phyloP scores from a whole-genome alignment of 768 basidiomycete genomes.

The Lentinula raphanica region DNA sequence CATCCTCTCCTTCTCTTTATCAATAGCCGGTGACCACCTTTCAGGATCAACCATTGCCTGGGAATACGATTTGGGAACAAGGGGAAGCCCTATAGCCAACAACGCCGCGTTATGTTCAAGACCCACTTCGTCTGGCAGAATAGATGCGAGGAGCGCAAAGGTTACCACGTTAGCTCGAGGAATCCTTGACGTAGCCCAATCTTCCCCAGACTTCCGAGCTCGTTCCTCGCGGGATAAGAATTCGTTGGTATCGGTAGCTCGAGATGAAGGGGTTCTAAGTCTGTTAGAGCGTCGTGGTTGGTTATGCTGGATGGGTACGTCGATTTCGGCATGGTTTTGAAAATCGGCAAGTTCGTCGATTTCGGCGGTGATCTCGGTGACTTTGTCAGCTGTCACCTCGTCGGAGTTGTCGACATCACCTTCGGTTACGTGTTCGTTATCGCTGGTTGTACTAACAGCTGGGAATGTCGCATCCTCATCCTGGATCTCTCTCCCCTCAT shows the following conservation, averaged over 20 bases:
- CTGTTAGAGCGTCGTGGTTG: background rate
- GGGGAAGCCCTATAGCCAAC: background rate
- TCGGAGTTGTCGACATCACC: conserved; percentile 11
- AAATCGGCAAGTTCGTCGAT: too few species aligned
- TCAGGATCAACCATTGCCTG: background rate
- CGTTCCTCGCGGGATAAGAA: background rate
- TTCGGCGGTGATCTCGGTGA: too few species aligned
- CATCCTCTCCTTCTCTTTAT: background rate
- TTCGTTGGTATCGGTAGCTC: background rate
- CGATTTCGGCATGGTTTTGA: too few species aligned
- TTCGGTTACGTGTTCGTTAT: conserved; percentile 16
- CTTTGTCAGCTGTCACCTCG: too few species aligned
- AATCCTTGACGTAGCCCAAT: background rate
- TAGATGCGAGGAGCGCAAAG: background rate
- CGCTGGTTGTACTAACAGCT: too few species aligned
- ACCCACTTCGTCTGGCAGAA: background rate
- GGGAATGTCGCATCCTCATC: background rate
- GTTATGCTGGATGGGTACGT: too few species aligned
- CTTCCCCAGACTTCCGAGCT: background rate
- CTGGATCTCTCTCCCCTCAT: background rate
- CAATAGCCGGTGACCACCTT: background rate
- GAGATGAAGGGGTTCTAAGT: background rate
- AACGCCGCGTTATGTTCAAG: background rate
- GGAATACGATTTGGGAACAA: background rate
- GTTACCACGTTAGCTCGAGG: background rate